Conservation (phyloP, 441 rosid genomes). For the California macrophylla region DNA sequence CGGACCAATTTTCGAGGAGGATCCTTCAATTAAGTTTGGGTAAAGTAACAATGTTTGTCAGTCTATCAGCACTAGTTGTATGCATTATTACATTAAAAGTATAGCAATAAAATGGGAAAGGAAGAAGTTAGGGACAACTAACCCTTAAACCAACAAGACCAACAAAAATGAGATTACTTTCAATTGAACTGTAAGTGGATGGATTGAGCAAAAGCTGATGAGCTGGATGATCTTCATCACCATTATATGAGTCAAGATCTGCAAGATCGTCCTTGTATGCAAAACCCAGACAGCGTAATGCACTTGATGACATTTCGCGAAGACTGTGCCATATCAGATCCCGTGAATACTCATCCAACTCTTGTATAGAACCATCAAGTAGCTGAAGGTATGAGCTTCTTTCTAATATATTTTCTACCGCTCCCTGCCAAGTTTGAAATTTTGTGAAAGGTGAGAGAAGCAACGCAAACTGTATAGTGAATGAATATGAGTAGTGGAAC, state of each 20-base stretch:
- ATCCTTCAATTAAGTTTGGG: constrained; percentile 33
- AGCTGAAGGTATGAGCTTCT: constrained; percentile 37
- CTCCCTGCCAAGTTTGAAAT: constrained; percentile 28
- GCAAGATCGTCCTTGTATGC: constrained; percentile 35
- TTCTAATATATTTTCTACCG: constrained; percentile 39
- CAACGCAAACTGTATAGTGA: neutral
- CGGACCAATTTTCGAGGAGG: constrained; percentile 91
- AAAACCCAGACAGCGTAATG: constrained; percentile 40
- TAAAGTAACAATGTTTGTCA: neutral
- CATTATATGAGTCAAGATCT: constrained; percentile 34
- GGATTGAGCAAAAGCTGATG: constrained; percentile 69
- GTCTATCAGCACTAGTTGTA: neutral
- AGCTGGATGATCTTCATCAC: constrained; percentile 58
- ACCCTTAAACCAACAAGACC: constrained; percentile 86
- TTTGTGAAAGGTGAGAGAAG: neutral
- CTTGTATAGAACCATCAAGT: constrained; percentile 34
- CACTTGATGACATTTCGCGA: constrained; percentile 29
- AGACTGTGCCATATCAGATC: constrained; percentile 23
- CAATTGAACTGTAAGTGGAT: constrained; percentile 59
- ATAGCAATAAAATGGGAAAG: neutral
- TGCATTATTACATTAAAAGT: neutral
- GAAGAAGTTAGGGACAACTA: constrained; percentile 18
- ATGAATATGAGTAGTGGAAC: neutral
- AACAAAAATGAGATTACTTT: constrained; percentile 60
- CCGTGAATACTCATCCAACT: constrained; percentile 26